These are phyloP conservation scores for Hermanozyma aechmeae DNA, from an alignment of 805 yeast species.

Conservation along the genomic window DNA sequence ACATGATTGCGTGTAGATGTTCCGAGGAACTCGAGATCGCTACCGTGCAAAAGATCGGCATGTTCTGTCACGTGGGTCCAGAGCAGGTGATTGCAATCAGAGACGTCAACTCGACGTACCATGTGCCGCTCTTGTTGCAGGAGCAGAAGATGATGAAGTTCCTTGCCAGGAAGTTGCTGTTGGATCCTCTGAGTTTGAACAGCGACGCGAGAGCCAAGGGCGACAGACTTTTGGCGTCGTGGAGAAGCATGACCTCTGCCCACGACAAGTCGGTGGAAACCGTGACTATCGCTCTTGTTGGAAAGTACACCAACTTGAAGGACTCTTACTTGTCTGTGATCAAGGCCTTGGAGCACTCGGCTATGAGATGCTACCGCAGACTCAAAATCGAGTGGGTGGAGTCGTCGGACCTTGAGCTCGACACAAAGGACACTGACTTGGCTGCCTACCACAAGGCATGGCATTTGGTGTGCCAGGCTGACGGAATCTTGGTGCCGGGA, in stretches of 20 bases:
- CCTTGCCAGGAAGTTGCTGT: slow-evolving; percentile 57
- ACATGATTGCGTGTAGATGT: slow-evolving; percentile 97
- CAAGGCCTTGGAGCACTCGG: slow-evolving; percentile 90
- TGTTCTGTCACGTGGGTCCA: slow-evolving; percentile 99
- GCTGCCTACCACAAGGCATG: slow-evolving; percentile 88
- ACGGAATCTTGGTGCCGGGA: slow-evolving; percentile 96
- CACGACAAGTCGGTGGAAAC: slow-evolving; percentile 79
- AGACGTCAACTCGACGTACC: slow-evolving; percentile 94
- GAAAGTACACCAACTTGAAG: slow-evolving; percentile 92
- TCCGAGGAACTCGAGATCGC: slow-evolving; percentile 68
- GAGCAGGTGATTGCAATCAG: slow-evolving; percentile 95
- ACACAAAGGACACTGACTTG: slow-evolving; percentile 52
- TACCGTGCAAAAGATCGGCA: slow-evolving; percentile 92
- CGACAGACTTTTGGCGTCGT: slow-evolving; percentile 54
- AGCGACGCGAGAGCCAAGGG: slow-evolving; percentile 56
- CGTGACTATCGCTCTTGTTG: slow-evolving; percentile 92
- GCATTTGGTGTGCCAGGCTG: slow-evolving; percentile 88
- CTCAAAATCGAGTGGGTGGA: slow-evolving; percentile 94
- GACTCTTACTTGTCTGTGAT: slow-evolving; percentile 93
- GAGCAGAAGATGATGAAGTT: slow-evolving; percentile 79
- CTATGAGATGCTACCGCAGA: slow-evolving; percentile 80
- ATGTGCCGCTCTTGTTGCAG: slow-evolving; percentile 84
- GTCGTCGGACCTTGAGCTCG: slow-evolving; percentile 79
- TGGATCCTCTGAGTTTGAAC: slow-evolving; percentile 35
- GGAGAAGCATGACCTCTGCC: slow-evolving; percentile 72